Conservation (phyloP, 1,139 yeast genomes). For the Yamadazyma triangularis region DNA sequence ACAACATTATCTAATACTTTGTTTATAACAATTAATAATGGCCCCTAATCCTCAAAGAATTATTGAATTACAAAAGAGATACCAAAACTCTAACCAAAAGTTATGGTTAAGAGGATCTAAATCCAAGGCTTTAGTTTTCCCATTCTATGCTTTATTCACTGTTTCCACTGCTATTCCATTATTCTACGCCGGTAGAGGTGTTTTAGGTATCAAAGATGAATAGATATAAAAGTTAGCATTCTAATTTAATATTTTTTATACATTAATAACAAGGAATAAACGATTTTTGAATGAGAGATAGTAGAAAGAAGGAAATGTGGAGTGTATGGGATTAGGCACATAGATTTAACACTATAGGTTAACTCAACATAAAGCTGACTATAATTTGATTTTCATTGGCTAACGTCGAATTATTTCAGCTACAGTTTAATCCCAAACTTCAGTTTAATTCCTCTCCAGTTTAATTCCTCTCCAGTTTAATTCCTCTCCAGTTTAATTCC, state of each 20-base stretch:
- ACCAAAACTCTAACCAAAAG: slow-evolving; percentile 68
- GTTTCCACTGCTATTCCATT: slow-evolving; percentile 67
- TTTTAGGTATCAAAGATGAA: slow-evolving; percentile 61
- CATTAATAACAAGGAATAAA: no score
- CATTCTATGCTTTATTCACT: slow-evolving; percentile 84
- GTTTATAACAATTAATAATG: no score
- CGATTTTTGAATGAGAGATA: background rate
- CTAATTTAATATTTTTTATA: no score
- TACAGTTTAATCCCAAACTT: no score
- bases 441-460: no score
- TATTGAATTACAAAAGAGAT: slow-evolving; percentile 69
- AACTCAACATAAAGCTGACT: no score
- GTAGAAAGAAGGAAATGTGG: background rate
- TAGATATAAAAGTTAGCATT: background rate
- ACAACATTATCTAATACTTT: no score
- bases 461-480: no score
- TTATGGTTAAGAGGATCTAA: slow-evolving; percentile 72
- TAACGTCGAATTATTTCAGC: no score
- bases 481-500: no score
- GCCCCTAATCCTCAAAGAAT: slow-evolving; percentile 54
- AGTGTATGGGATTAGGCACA: background rate
- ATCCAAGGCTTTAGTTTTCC: slow-evolving; percentile 78
- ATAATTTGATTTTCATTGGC: no score
- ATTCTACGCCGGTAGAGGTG: slow-evolving; percentile 77
- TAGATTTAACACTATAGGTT: background rate